A percentile compares a stretch with the other conserved stretches of the same genome.
These are phyloP conservation scores for Colletotrichum acutatum DNA, from an alignment of 2,329 filamentous ascomycete species.

Conservation along the genomic window DNA sequence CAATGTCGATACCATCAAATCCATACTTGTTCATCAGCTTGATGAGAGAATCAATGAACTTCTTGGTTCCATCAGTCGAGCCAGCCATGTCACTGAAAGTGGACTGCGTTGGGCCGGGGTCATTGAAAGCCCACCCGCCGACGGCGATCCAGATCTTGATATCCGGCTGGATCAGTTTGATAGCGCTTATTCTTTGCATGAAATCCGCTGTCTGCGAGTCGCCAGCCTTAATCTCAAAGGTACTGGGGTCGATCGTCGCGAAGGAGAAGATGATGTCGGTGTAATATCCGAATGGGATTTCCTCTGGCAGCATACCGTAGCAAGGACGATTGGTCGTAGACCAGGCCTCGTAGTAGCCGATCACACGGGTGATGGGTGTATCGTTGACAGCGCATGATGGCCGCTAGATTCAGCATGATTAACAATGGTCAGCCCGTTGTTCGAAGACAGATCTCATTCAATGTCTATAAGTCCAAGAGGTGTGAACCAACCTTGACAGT, in stretches of 20 bases:
- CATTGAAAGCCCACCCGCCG: slow-evolving; percentile 55
- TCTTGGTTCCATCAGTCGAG: slow-evolving; percentile 14
- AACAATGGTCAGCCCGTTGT: too few species aligned
- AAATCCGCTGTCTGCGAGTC: neutral
- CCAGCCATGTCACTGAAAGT: slow-evolving; percentile 40
- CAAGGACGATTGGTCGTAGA: neutral
- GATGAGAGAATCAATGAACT: slow-evolving; percentile 38
- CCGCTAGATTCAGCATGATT: too few species aligned
- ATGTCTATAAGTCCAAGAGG: too few species aligned
- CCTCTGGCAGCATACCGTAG: slow-evolving; percentile 38
- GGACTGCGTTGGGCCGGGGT: slow-evolving; percentile 43
- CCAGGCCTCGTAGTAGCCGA: slow-evolving; percentile 39
- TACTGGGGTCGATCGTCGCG: slow-evolving; percentile 43
- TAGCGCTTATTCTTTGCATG: neutral
- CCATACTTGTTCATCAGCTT: slow-evolving; percentile 37
- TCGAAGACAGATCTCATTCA: too few species aligned
- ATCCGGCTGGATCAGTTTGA: slow-evolving; percentile 43
- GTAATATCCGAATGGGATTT: slow-evolving; percentile 39
- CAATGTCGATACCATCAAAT: slow-evolving; percentile 43
- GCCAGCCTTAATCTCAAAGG: slow-evolving; percentile 40
- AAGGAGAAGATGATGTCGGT: slow-evolving; percentile 51
- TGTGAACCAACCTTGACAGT: neutral
- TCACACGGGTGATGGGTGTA: neutral
- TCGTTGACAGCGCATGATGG: too few species aligned
- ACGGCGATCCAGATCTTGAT: slow-evolving; percentile 52